phyloP scores from a whole-genome alignment of 129 eudicot genomes.

The Lonicera japonica region DNA sequence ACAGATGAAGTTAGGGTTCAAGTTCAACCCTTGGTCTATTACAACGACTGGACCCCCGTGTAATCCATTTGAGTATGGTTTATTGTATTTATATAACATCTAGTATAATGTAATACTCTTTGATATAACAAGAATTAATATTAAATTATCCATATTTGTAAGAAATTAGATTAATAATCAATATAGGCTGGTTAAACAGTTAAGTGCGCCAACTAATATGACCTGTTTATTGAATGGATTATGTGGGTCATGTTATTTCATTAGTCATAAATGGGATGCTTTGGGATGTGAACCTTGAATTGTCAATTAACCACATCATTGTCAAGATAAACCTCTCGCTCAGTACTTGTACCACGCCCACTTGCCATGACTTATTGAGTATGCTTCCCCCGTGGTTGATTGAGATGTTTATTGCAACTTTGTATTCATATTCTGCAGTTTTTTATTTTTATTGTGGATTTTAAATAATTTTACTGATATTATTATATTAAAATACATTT shows the following conservation, averaged over 20 bases:
- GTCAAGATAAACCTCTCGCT: neutral
- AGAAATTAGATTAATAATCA: too few species aligned
- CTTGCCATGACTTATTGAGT: neutral
- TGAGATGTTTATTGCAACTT: neutral
- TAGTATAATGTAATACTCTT: too few species aligned
- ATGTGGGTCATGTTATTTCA: neutral
- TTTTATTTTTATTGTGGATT: neutral
- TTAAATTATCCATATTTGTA: too few species aligned
- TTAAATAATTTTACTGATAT: neutral
- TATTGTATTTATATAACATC: too few species aligned
- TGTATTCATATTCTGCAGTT: neutral
- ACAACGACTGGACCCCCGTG: too few species aligned
- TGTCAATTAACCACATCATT: neutral
- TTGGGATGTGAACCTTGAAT: neutral
- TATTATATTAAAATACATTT: conserved; percentile 1
- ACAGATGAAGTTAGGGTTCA: too few species aligned
- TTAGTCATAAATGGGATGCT: neutral
- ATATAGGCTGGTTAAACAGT: too few species aligned
- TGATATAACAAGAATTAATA: too few species aligned
- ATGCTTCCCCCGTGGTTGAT: neutral
- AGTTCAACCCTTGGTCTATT: too few species aligned
- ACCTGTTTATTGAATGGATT: neutral
- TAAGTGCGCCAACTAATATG: neutral
- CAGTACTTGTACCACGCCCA: neutral
- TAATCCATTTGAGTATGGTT: too few species aligned